A percentile compares a stretch with the other conserved stretches of the same genome.
phyloP scores from a whole-genome alignment of 2,329 filamentous ascomycete genomes.

The Venturia asperata region DNA sequence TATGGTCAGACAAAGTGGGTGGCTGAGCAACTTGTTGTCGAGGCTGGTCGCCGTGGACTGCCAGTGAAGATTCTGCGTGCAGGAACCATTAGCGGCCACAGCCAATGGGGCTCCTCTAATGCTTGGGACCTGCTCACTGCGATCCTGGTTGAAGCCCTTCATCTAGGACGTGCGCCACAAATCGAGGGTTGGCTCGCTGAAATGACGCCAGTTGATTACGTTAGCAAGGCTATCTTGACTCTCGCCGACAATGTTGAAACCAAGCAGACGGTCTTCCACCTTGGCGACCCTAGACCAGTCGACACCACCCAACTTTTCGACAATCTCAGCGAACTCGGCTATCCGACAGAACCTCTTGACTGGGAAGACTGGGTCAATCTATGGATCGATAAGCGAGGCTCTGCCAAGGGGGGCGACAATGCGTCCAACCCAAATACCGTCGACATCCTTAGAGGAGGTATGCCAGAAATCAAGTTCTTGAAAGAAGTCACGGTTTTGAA shows the following conservation, averaged over 20 bases:
- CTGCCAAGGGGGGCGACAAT: slow-evolving; percentile 58
- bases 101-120: slow-evolving; percentile 65
- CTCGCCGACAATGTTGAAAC: slow-evolving; percentile 57
- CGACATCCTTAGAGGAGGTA: slow-evolving; percentile 71
- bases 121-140: slow-evolving; percentile 72
- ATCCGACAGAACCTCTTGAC: slow-evolving; percentile 56
- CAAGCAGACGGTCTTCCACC: slow-evolving; percentile 62
- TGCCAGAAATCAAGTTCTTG: slow-evolving; percentile 68
- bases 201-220: slow-evolving; percentile 80
- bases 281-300: slow-evolving; percentile 66
- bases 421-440: slow-evolving; percentile 55
- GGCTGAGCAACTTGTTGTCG: slow-evolving; percentile 65
- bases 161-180: slow-evolving; percentile 62
- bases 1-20: slow-evolving; percentile 81
- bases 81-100: slow-evolving; percentile 74
- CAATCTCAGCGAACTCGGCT: slow-evolving; percentile 59
- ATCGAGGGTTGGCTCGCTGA: slow-evolving; percentile 70
- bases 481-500: slow-evolving; percentile 66
- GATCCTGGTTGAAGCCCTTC: slow-evolving; percentile 67
- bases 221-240: slow-evolving; percentile 65
- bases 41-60: slow-evolving; percentile 61
- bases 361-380: slow-evolving; percentile 70
- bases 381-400: slow-evolving; percentile 65
- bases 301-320: slow-evolving; percentile 60
- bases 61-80: slow-evolving; percentile 65